Evolutionary conservation across 1,139 yeast species (phyloP).

Genomic region (Suhomyces bribrorum): DNA sequence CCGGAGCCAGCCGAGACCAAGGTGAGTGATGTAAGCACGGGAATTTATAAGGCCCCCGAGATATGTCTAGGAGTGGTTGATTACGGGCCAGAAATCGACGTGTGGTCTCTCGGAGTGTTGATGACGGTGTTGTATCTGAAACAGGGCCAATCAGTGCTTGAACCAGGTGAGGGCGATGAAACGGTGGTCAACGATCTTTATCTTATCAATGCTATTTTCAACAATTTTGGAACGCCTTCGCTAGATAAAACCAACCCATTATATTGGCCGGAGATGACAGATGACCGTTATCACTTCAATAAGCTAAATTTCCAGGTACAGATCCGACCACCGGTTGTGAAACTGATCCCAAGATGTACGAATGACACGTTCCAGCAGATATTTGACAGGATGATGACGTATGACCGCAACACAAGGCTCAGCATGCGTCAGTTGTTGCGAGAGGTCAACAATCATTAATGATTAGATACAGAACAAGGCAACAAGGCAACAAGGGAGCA

Average conservation of each 20-base stretch:
- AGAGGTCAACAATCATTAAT: neutral
- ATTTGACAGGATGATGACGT: slow-evolving; percentile 30
- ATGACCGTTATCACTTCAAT: slow-evolving; percentile 33
- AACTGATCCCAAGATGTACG: slow-evolving; percentile 32
- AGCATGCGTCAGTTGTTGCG: slow-evolving; percentile 2
- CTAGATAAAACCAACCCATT: slow-evolving; percentile 24
- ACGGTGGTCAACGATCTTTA: slow-evolving; percentile 59
- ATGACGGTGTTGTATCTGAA: slow-evolving; percentile 59
- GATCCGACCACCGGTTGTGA: slow-evolving; percentile 17
- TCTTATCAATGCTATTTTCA: slow-evolving; percentile 62
- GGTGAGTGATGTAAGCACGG: slow-evolving; percentile 74
- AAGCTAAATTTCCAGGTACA: slow-evolving; percentile 27
- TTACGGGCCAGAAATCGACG: slow-evolving; percentile 66
- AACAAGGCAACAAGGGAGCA: too few species aligned
- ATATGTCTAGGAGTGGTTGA: slow-evolving; percentile 65
- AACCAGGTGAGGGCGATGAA: slow-evolving; percentile 29
- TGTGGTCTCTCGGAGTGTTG: slow-evolving; percentile 79
- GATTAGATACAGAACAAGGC: neutral
- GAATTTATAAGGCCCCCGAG: slow-evolving; percentile 84
- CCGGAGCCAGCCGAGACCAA: slow-evolving; percentile 51
- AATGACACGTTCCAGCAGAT: slow-evolving; percentile 16
- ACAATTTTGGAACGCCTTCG: slow-evolving; percentile 67
- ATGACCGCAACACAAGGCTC: slow-evolving; percentile 18
- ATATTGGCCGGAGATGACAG: slow-evolving; percentile 42
- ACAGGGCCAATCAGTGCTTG: slow-evolving; percentile 44